phyloP scores from a whole-genome alignment of 1,284 basidiomycete species.

The Apiotrichum brassicae region DNA sequence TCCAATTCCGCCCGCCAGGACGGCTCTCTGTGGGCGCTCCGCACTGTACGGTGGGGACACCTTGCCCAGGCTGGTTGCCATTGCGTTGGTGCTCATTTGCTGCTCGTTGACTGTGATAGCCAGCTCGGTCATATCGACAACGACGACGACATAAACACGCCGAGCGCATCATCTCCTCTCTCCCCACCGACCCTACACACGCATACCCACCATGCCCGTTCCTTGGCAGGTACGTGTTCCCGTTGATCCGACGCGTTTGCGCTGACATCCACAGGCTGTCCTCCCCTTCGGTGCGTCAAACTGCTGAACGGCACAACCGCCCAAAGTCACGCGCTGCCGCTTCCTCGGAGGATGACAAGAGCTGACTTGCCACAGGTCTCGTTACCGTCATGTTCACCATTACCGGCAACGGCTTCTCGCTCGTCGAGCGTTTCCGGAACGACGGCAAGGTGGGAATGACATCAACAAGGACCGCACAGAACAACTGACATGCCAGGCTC shows the following conservation, averaged over 20 bases:
- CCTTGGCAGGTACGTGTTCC: constrained; percentile 64
- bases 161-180: background rate
- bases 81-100: constrained; percentile 10
- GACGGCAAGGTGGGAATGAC: constrained; percentile 70
- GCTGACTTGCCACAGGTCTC: constrained; percentile 56
- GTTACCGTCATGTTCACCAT: constrained; percentile 81
- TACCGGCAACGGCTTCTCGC: constrained; percentile 74
- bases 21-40: background rate
- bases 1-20: background rate
- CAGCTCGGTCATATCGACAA: constrained; percentile 1
- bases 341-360: too few relatives aligned
- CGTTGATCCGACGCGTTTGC: background rate
- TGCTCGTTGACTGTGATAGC: background rate
- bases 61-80: background rate
- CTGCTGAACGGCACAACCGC: too few relatives aligned
- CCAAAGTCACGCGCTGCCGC: too few relatives aligned
- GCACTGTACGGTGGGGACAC: background rate
- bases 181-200: background rate
- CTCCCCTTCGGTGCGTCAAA: constrained; percentile 83
- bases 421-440: constrained; percentile 70
- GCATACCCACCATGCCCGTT: constrained; percentile 62
- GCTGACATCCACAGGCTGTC: constrained; percentile 53
- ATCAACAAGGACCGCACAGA: background rate
- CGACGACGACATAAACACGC: constrained; percentile 1
- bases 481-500: constrained; percentile 52